Conservation (phyloP, 2,329 filamentous ascomycete species). For the Cercospora sp. region DNA sequence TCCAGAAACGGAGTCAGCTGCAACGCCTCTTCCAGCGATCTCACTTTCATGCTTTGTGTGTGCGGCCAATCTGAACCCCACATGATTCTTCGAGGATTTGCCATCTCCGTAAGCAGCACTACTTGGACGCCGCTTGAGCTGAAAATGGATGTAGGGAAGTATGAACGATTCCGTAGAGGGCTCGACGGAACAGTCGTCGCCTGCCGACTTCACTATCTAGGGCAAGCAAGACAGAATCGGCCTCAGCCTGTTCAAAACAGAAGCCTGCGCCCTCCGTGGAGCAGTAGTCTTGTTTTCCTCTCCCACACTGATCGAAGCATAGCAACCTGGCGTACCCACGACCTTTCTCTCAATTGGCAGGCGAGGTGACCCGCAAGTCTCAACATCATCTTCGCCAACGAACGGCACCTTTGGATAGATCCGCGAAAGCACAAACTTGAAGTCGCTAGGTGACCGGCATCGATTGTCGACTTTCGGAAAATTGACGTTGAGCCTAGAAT, state of each 20-base stretch:
- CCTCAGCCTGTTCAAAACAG: conserved; percentile 54
- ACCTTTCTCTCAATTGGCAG: conserved; percentile 63
- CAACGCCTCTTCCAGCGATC: too few relatives aligned
- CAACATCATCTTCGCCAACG: conserved; percentile 51
- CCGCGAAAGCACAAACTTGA: conserved; percentile 64
- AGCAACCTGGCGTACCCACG: conserved; percentile 55
- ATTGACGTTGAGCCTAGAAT: conserved; percentile 64
- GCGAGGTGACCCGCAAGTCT: conserved; percentile 55
- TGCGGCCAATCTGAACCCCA: too few relatives aligned
- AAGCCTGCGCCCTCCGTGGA: conserved; percentile 51
- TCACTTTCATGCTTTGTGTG: too few relatives aligned
- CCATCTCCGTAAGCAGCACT: too few relatives aligned
- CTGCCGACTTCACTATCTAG: background rate
- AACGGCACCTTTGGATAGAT: conserved; percentile 52
- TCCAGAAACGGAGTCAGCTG: too few relatives aligned
- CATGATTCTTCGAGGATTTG: too few relatives aligned
- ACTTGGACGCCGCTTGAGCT: too few relatives aligned
- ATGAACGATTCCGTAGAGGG: too few relatives aligned
- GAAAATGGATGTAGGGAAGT: too few relatives aligned
- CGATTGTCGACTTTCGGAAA: conserved; percentile 56
- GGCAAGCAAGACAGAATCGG: conserved; percentile 52
- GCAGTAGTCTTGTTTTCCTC: conserved; percentile 62
- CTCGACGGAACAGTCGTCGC: too few relatives aligned
- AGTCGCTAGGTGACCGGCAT: conserved; percentile 56
- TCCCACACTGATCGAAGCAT: conserved; percentile 64